A percentile compares a stretch with the other conserved stretches of the same genome.
Evolutionary conservation across 2,329 filamentous ascomycete genomes (phyloP).

Genomic region (Pseudogymnoascus sp.): DNA sequence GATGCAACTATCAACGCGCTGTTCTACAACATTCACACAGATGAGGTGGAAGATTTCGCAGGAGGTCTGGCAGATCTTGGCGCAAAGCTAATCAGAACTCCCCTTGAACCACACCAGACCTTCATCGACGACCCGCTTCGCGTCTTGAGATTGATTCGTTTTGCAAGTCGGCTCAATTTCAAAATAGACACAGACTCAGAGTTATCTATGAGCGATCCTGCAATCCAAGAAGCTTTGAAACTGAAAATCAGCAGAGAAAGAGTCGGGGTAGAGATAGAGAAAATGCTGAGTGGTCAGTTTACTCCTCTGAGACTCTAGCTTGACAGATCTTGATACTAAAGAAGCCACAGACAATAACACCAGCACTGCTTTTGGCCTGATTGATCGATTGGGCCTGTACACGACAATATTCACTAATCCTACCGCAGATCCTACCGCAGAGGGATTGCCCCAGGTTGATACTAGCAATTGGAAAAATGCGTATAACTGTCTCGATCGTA

Average conservation of each 20-base stretch:
- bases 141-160: slow-evolving; percentile 77
- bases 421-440: slow-evolving; percentile 46
- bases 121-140: slow-evolving; percentile 91
- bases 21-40: slow-evolving; percentile 85
- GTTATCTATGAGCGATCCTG: slow-evolving; percentile 63
- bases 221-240: slow-evolving; percentile 70
- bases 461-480: slow-evolving; percentile 50
- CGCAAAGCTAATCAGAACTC: slow-evolving; percentile 67
- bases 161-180: slow-evolving; percentile 78
- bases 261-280: slow-evolving; percentile 78
- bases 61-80: slow-evolving; percentile 68
- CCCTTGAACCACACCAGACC: slow-evolving; percentile 78
- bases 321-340: slow-evolving; percentile 15
- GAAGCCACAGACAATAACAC: slow-evolving; percentile 45
- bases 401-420: slow-evolving; percentile 66
- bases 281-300: slow-evolving; percentile 67
- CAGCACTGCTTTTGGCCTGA: slow-evolving; percentile 50
- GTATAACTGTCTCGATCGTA: slow-evolving; percentile 53
- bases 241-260: slow-evolving; percentile 88
- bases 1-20: slow-evolving; percentile 94
- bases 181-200: slow-evolving; percentile 62
- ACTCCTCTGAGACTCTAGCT: slow-evolving; percentile 19
- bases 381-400: slow-evolving; percentile 60
- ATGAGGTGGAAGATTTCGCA: slow-evolving; percentile 76
- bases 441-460: slow-evolving; percentile 45